Evolutionary conservation across 345 rosid species (phyloP).

Genomic region (Camelina laxa): DNA sequence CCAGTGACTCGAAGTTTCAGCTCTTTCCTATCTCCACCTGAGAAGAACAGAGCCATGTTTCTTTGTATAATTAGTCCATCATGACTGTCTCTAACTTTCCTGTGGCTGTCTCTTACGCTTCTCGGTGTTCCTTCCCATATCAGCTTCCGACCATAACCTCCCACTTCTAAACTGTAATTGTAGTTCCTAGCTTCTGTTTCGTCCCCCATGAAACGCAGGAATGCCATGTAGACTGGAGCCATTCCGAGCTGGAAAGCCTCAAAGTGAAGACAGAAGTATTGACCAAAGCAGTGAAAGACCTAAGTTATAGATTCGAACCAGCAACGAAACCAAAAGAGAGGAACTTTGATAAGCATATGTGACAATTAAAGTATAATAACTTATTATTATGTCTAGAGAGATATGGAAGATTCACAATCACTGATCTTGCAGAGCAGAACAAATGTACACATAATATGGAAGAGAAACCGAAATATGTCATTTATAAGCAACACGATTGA

Average conservation of each 20-base stretch:
- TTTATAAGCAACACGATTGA: not conserved
- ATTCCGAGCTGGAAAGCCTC: constrained; percentile 96
- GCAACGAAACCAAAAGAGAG: constrained; percentile 27
- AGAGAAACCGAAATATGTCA: not conserved
- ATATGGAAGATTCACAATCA: constrained; percentile 2
- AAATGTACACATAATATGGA: not conserved
- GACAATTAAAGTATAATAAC: not conserved
- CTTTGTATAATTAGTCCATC: constrained; percentile 88
- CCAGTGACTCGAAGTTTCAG: constrained; percentile 91
- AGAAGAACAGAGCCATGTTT: constrained; percentile 95
- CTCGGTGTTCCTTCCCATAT: constrained; percentile 92
- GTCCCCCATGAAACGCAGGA: constrained; percentile 94
- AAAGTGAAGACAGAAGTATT: constrained; percentile 95
- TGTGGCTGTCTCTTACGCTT: constrained; percentile 89
- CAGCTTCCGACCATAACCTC: constrained; percentile 90
- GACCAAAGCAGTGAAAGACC: constrained; percentile 95
- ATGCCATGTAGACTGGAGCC: constrained; percentile 99
- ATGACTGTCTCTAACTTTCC: constrained; percentile 92
- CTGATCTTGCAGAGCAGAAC: not conserved
- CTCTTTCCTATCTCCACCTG: constrained; percentile 95
- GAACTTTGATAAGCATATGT: constrained; percentile 14
- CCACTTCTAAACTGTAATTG: constrained; percentile 95
- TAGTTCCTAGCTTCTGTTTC: constrained; percentile 83
- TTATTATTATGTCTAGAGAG: not conserved
- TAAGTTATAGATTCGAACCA: constrained; percentile 18